Percentiles rank a stretch among this genome's conserved stretches.
These are phyloP conservation scores for Ambrosia trifida DNA, from an alignment of 129 eudicot genomes.

Conservation along the genomic window DNA sequence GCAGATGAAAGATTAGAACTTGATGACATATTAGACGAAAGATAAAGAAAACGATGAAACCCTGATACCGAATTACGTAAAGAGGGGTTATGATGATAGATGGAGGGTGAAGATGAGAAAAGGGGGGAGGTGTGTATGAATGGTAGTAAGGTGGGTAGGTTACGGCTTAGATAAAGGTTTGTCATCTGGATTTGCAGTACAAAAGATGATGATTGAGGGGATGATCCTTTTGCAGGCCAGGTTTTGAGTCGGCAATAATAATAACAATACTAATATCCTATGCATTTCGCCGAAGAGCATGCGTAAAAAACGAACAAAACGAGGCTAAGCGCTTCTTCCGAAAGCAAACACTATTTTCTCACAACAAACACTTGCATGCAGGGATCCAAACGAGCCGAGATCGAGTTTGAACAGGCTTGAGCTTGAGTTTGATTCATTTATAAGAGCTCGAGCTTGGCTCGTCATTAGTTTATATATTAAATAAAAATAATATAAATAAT, in stretches of 20 bases:
- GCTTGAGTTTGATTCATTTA: too few species aligned
- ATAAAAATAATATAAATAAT: too few species aligned
- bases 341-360: too few species aligned
- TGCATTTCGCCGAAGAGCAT: neutral
- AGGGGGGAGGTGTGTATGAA: constrained; percentile 15
- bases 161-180: constrained; percentile 21
- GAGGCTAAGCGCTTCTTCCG: too few species aligned
- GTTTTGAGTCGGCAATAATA: too few species aligned
- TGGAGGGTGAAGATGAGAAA: constrained; percentile 19
- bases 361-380: too few species aligned
- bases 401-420: too few species aligned
- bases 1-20: constrained; percentile 16
- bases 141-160: constrained; percentile 18
- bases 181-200: constrained; percentile 14
- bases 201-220: neutral
- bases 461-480: too few species aligned
- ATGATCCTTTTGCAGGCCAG: neutral
- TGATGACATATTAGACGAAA: constrained; percentile 17
- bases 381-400: too few species aligned
- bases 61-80: constrained; percentile 1
- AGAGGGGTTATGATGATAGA: neutral
- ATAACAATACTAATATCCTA: neutral
- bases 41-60: constrained; percentile 10
- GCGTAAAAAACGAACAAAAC: too few species aligned
- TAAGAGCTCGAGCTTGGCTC: too few species aligned